A percentile compares a stretch with the other conserved stretches of the same genome.
phyloP scores from a whole-genome alignment of 2,329 filamentous ascomycete species.

The Fusarium foetens region DNA sequence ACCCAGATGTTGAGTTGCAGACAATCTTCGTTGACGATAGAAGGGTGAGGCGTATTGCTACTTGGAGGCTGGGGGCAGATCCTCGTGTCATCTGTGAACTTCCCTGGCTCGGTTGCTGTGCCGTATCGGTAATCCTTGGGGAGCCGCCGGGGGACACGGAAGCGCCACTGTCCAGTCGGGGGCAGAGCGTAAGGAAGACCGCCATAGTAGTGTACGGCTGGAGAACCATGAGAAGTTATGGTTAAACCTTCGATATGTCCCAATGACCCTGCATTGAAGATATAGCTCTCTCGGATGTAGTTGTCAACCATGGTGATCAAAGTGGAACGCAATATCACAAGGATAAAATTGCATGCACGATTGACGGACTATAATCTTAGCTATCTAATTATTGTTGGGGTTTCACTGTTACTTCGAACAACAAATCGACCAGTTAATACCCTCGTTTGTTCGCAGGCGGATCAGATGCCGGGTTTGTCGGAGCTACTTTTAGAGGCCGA shows the following conservation, averaged over 20 bases:
- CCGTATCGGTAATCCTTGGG: not conserved
- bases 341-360: not conserved
- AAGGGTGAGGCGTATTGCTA: not conserved
- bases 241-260: not conserved
- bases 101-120: not conserved
- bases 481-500: not conserved
- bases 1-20: conserved; percentile 1
- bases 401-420: not conserved
- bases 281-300: not conserved
- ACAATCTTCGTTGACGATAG: not conserved
- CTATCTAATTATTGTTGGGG: not conserved
- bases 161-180: not conserved
- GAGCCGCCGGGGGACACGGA: not conserved
- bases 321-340: not conserved
- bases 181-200: not conserved
- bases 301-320: not conserved
- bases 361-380: rapidly evolving
- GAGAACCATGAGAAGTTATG: not conserved
- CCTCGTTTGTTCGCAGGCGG: not conserved
- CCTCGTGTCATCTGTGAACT: not conserved
- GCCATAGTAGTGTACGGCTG: not conserved
- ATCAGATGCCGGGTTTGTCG: not conserved
- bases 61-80: not conserved
- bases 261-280: not conserved
- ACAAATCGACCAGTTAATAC: not conserved